Conservation (phyloP, 2,329 filamentous ascomycete genomes). For the Clonostachys byssicola region DNA sequence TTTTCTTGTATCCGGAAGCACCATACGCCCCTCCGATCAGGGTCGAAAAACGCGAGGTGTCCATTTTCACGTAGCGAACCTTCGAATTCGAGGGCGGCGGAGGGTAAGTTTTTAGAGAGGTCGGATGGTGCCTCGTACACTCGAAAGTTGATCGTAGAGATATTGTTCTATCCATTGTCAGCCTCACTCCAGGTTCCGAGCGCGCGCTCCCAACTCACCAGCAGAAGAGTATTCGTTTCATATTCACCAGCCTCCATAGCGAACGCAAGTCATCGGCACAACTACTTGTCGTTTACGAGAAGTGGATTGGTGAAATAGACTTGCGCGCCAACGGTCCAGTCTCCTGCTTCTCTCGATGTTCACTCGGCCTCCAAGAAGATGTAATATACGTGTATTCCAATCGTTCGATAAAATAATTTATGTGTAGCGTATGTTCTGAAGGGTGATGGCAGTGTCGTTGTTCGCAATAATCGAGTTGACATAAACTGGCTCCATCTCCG, state of each 20-base stretch:
- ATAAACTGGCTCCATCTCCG: background rate
- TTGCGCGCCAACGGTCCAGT: no score
- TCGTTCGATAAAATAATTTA: no score
- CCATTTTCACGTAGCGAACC: slow-evolving; percentile 44
- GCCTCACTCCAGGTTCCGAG: background rate
- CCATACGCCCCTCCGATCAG: slow-evolving; percentile 46
- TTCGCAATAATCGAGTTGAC: background rate
- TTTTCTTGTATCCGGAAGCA: slow-evolving; percentile 44
- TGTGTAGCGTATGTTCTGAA: no score
- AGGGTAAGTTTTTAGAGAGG: slow-evolving; percentile 35
- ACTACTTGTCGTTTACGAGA: background rate
- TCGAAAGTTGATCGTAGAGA: slow-evolving; percentile 49
- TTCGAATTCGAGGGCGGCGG: slow-evolving; percentile 47
- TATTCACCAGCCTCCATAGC: slow-evolving; percentile 62
- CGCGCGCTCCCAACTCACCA: slow-evolving; percentile 35
- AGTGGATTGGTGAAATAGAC: no score
- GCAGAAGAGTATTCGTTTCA: slow-evolving; percentile 56
- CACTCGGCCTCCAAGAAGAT: no score
- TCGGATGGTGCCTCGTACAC: slow-evolving; percentile 47
- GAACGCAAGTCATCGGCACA: slow-evolving; percentile 25
- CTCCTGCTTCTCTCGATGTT: no score
- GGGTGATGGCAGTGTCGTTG: slow-evolving; percentile 5
- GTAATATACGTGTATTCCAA: no score
- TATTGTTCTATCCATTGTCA: slow-evolving; percentile 42
- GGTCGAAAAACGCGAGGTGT: slow-evolving; percentile 48